These are phyloP conservation scores for Tricholoma hemisulphureum DNA, from an alignment of 768 basidiomycete species.

Conservation along the genomic window DNA sequence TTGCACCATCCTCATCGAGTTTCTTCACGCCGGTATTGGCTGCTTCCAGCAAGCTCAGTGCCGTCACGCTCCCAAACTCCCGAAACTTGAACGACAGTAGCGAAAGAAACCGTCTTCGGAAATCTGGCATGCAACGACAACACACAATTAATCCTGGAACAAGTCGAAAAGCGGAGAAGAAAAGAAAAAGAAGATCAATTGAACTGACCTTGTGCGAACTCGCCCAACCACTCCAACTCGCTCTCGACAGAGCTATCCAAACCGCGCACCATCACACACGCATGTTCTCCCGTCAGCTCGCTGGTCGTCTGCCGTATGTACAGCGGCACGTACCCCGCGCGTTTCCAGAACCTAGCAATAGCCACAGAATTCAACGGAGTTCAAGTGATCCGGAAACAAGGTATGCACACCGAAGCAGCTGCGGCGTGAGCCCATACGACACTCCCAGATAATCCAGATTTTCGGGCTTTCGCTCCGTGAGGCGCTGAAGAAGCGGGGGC, in stretches of 20 bases:
- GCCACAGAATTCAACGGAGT: conserved; percentile 2
- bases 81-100: conserved; percentile 92
- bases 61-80: conserved; percentile 86
- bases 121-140: conserved; percentile 53
- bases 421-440: conserved; percentile 90
- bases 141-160: not conserved
- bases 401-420: conserved; percentile 61
- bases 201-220: conserved; percentile 77
- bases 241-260: conserved; percentile 63
- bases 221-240: conserved; percentile 80
- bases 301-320: conserved; percentile 93
- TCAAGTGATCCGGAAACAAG: not conserved
- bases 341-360: conserved; percentile 83
- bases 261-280: conserved; percentile 91
- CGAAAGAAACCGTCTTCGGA: conserved; percentile 84
- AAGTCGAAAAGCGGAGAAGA: too few relatives aligned
- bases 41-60: conserved; percentile 86
- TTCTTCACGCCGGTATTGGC: conserved; percentile 62
- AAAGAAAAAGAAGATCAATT: not conserved
- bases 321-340: conserved; percentile 85
- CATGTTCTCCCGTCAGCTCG: conserved; percentile 95
- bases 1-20: conserved; percentile 36
- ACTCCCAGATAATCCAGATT: conserved; percentile 92
- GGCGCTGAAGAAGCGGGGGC: conserved; percentile 89
- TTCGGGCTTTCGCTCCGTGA: conserved; percentile 89